These are phyloP conservation scores for Auricularia heimuer DNA, from an alignment of 768 basidiomycete species.

Conservation along the genomic window DNA sequence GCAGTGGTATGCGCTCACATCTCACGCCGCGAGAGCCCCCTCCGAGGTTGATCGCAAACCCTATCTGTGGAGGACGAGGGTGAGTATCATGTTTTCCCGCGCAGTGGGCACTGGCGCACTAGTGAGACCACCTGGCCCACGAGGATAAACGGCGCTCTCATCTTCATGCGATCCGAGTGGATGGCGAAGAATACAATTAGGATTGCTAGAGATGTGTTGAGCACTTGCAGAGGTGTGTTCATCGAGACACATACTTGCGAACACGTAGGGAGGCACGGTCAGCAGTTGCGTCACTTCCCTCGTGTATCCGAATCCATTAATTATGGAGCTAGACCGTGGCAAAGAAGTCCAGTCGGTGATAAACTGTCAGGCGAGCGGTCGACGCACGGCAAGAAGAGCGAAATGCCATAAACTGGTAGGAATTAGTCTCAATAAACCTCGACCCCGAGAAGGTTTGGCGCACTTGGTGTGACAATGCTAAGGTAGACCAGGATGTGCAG, in stretches of 20 bases:
- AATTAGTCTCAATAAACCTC: no score
- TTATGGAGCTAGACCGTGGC: no score
- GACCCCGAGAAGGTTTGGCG: conserved; percentile 18
- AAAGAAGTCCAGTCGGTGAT: background rate
- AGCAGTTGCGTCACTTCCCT: conserved; percentile 8
- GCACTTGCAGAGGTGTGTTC: background rate
- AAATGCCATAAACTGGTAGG: conserved; percentile 52
- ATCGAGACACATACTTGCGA: conserved; percentile 1
- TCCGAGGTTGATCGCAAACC: background rate
- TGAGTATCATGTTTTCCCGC: background rate
- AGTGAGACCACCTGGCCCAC: background rate
- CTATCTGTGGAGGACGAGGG: background rate
- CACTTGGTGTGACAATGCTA: conserved; percentile 49
- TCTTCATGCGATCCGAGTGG: background rate
- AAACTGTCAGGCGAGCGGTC: background rate
- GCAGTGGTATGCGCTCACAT: background rate
- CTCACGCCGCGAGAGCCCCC: background rate
- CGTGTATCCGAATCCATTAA: conserved; percentile 4
- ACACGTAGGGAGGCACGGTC: conserved; percentile 8
- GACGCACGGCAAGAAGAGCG: conserved; percentile 59
- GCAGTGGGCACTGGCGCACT: background rate
- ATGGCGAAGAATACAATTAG: background rate
- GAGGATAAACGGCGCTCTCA: background rate
- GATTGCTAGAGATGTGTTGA: background rate
- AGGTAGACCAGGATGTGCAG: conserved; percentile 49